Percentiles rank a stretch among this genome's conserved stretches.
Conservation (phyloP, 257 asterid genomes). For the Henckelia pumila region DNA sequence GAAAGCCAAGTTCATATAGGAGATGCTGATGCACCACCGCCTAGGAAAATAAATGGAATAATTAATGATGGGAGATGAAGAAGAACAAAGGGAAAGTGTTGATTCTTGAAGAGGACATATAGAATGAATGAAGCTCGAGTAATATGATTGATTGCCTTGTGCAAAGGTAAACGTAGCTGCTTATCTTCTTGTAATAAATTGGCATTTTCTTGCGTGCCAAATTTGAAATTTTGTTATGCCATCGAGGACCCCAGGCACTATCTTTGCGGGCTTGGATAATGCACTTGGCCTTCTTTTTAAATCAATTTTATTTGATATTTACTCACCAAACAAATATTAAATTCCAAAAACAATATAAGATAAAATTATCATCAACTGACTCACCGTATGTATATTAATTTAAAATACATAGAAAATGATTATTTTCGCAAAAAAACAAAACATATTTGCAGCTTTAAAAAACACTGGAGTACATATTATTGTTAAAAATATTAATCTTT, state of each 20-base stretch:
- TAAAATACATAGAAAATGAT: too few relatives aligned
- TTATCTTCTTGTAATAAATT: neutral
- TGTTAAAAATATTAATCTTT: too few relatives aligned
- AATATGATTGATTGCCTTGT: slow-evolving; percentile 1
- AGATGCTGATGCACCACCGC: slow-evolving; percentile 2
- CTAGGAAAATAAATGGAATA: neutral
- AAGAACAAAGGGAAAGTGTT: neutral
- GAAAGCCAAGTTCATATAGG: neutral
- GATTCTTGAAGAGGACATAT: neutral
- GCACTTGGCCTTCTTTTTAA: neutral
- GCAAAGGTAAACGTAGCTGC: neutral
- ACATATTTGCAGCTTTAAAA: too few relatives aligned
- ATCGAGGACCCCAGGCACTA: neutral
- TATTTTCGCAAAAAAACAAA: too few relatives aligned
- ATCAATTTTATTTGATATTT: neutral
- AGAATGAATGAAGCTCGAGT: neutral
- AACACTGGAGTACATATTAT: too few relatives aligned
- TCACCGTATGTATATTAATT: too few relatives aligned
- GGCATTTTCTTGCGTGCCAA: neutral
- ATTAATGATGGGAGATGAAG: neutral
- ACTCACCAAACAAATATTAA: neutral
- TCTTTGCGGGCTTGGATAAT: neutral
- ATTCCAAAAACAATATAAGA: too few relatives aligned
- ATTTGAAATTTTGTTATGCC: neutral
- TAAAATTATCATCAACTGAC: too few relatives aligned